These are phyloP conservation scores for Brassica juncea DNA, from an alignment of 345 rosid species.

Conservation along the genomic window DNA sequence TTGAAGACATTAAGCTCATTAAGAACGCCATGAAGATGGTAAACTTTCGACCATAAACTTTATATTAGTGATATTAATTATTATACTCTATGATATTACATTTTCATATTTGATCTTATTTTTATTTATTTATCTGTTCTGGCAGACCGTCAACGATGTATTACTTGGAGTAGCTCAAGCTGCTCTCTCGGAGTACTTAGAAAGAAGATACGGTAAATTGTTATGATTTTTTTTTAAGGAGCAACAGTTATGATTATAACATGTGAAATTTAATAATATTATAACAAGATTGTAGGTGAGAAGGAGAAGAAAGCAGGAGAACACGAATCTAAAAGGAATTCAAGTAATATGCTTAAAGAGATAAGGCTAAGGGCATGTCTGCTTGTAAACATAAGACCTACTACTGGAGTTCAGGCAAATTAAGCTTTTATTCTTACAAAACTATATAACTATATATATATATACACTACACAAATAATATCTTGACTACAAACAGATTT, in stretches of 20 bases:
- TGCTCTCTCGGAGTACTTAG: neutral
- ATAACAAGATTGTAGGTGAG: neutral
- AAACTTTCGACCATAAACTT: neutral
- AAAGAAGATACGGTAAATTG: neutral
- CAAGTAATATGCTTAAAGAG: neutral
- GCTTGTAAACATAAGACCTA: conserved; percentile 60
- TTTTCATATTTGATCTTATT: neutral
- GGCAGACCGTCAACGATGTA: neutral
- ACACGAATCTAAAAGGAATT: neutral
- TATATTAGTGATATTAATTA: neutral
- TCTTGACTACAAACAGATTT: neutral
- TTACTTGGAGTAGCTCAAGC: neutral
- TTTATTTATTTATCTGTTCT: neutral
- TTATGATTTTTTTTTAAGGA: neutral
- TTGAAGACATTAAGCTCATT: neutral
- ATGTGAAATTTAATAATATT: neutral
- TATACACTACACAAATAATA: neutral
- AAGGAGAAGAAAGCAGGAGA: neutral
- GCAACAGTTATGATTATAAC: neutral
- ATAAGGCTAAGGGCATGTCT: conserved; percentile 17
- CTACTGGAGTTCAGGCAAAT: conserved; percentile 56
- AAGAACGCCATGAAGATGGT: neutral
- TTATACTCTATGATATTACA: neutral
- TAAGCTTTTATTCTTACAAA: neutral
- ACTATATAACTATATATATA: neutral